A percentile compares a stretch with the other conserved stretches of the same genome.
Evolutionary conservation across 306 rosid species (phyloP).

Genomic region (Begonia peltatifolia): DNA sequence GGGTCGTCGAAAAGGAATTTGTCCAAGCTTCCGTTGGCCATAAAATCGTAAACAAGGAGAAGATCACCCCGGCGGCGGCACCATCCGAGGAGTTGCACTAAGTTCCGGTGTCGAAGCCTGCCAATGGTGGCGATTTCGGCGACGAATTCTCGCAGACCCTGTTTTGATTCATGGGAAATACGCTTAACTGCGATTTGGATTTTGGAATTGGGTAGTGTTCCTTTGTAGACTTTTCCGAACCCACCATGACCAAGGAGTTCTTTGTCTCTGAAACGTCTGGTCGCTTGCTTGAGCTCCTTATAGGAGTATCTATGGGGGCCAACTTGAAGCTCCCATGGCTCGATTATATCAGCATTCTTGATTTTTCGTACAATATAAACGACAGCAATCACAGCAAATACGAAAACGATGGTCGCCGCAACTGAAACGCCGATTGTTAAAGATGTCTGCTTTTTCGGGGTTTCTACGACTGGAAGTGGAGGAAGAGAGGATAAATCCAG

Average conservation of each 20-base stretch:
- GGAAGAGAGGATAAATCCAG: slow-evolving; percentile 6
- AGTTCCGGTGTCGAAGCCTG: slow-evolving; percentile 10
- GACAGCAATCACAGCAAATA: not conserved
- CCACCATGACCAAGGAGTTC: slow-evolving; percentile 14
- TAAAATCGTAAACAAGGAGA: slow-evolving; percentile 8
- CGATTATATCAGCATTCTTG: slow-evolving; percentile 5
- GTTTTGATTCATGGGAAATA: slow-evolving; percentile 7
- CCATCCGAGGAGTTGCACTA: slow-evolving; percentile 10
- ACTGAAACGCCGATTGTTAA: not conserved
- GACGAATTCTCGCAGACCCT: slow-evolving; percentile 13
- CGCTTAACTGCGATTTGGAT: slow-evolving; percentile 11
- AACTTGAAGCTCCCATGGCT: slow-evolving; percentile 10
- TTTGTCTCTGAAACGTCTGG: slow-evolving; percentile 7
- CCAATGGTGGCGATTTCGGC: slow-evolving; percentile 10
- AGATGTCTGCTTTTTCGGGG: not conserved
- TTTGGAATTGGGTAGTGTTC: slow-evolving; percentile 6
- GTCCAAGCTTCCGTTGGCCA: slow-evolving; percentile 8
- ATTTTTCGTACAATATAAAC: not conserved
- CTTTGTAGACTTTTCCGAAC: slow-evolving; percentile 14
- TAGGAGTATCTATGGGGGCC: slow-evolving; percentile 10
- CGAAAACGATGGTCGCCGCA: not conserved
- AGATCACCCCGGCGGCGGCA: slow-evolving; percentile 8
- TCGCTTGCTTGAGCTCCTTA: slow-evolving; percentile 7
- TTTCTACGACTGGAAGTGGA: not conserved
- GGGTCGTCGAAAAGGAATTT: slow-evolving; percentile 7